Base-by-base conservation (phyloP, 768 basidiomycete genomes). In the Russula dissimulans region DNA sequence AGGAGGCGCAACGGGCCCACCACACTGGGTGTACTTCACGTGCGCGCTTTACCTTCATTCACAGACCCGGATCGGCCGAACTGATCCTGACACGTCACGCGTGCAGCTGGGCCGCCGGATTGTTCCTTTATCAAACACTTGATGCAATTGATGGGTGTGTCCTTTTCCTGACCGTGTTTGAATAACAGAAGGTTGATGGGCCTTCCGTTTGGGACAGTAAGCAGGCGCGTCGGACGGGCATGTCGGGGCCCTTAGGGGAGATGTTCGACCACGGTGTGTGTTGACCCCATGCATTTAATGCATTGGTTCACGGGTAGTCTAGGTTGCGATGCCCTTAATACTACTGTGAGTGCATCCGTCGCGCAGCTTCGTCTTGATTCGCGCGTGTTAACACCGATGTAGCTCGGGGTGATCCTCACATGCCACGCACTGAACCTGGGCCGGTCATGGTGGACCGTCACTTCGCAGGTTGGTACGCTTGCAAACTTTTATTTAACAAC, bases 211-310 rank as follows among this genome's bases (percentile, higher is more conserved):
- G 26, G 46, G 49, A 3, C 65, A 92, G 95, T 15, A 97, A 97
- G 71, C 97, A 99, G 73, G 97, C 97, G 22, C 77, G 97, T 63
- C 76, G 95, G 53, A 95, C 94, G 1, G 93, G 93, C 1, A 98
- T 97, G 91, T 89, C 93, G n/a, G 91, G 97, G 5, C 95, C 95
- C 29, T 75, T 98, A 36, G 97, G 97, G 17, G 91, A 99, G 72
- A 87, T 98, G 85, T 99, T 99, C 71, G 97, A 99, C 70, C 97
- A 98, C 72, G 95, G 94, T 87, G 66, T 51, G 63, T 26, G 26
- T 17, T 77, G 43, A 67, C 47, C 26, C n/a, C 50, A 26, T 3
- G 12, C 32, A 15, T 36, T 3, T 12, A 12, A 9, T 44, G 4
- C 10, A 3, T 45, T 18, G 12, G 3, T 34, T 58, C 32, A 31